Conservation (phyloP, 441 rosid genomes). For the Adansonia grandidieri region DNA sequence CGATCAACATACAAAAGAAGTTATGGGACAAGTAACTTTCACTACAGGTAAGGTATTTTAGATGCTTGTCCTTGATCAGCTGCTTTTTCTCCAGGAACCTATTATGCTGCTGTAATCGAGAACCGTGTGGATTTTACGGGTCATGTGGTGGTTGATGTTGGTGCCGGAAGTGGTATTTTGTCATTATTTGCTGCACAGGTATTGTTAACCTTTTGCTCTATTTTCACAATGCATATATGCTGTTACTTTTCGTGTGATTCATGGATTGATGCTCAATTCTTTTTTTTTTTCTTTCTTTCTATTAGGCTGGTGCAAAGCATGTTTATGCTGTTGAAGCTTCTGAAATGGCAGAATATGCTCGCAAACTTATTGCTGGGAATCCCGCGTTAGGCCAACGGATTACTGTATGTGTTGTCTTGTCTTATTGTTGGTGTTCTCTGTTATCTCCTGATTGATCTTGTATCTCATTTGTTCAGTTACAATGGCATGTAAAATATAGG, state of each 20-base stretch:
- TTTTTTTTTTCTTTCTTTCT: neutral
- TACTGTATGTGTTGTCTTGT: conserved; percentile 57
- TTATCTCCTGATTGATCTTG: conserved; percentile 3
- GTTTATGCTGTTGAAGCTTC: conserved; percentile 98
- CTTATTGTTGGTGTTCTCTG: conserved; percentile 2
- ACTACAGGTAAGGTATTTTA: neutral
- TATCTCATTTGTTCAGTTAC: conserved; percentile 32
- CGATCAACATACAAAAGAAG: neutral
- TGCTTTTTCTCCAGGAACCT: conserved; percentile 66
- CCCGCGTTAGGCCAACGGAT: conserved; percentile 73
- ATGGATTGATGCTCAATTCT: conserved; percentile 23
- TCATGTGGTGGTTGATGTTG: conserved; percentile 92
- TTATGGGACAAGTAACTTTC: neutral
- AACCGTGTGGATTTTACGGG: conserved; percentile 85
- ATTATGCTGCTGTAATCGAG: conserved; percentile 93
- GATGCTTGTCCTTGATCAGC: neutral
- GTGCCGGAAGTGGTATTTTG: conserved; percentile 98
- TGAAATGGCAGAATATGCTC: conserved; percentile 97
- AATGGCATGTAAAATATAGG: conserved; percentile 47
- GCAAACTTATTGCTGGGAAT: conserved; percentile 89
- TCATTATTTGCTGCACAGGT: conserved; percentile 98
- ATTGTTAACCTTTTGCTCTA: conserved; percentile 14
- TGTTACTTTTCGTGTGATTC: conserved; percentile 1
- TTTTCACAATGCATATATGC: conserved; percentile 13
- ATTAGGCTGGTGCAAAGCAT: conserved; percentile 96